A percentile compares a stretch with the other conserved stretches of the same genome.
phyloP scores from a whole-genome alignment of 192 early-diverging fungal species.

The Coemansia sp. region DNA sequence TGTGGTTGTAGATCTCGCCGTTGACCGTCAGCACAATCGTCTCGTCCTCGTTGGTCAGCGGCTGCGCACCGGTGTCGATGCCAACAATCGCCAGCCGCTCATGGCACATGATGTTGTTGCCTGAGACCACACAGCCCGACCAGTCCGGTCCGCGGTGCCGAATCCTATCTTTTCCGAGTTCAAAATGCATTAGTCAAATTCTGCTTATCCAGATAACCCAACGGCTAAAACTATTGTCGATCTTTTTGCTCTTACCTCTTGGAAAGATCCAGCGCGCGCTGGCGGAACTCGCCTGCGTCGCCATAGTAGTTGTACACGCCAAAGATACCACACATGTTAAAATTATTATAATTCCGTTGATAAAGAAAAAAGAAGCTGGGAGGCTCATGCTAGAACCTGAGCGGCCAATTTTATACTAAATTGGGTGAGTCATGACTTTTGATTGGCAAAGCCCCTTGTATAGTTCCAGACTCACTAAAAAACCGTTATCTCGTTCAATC shows the following conservation, averaged over 20 bases:
- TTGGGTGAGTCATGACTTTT: background rate
- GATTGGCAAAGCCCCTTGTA: background rate
- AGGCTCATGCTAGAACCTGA: background rate
- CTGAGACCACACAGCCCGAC: conserved; percentile 80
- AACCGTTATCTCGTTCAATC: background rate
- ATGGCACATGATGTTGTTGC: conserved; percentile 90
- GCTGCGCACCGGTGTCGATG: conserved; percentile 94
- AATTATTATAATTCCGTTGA: background rate
- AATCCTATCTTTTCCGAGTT: conserved; percentile 51
- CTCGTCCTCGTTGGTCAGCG: conserved; percentile 89
- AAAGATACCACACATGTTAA: conserved; percentile 95
- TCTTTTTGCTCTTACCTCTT: conserved; percentile 39
- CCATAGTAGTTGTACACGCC: conserved; percentile 85
- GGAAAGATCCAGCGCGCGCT: conserved; percentile 80
- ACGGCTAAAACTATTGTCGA: background rate
- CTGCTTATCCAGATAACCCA: background rate
- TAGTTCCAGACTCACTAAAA: background rate
- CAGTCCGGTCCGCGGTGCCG: conserved; percentile 99
- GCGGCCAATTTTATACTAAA: conserved; percentile 3
- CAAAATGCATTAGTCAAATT: background rate
- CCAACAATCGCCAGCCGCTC: conserved; percentile 99
- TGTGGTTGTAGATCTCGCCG: conserved; percentile 99
- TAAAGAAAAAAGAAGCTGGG: background rate
- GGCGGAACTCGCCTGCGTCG: conserved; percentile 72
- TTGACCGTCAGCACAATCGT: conserved; percentile 87